Evolutionary conservation across 2,329 filamentous ascomycete genomes (phyloP).

Genomic region (Cladosporium sp.): DNA sequence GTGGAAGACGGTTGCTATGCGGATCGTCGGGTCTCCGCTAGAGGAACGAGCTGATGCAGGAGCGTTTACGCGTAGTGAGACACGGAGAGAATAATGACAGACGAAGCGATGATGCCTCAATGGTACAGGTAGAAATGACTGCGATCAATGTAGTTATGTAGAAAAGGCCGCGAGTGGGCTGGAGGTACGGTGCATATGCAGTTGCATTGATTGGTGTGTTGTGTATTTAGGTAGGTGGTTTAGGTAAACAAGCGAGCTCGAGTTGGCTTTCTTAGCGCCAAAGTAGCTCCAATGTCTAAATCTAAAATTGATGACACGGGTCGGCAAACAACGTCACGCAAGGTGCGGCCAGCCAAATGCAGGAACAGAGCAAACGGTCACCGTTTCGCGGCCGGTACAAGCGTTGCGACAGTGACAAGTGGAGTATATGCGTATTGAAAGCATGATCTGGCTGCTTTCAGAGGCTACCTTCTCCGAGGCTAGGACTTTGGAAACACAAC

Average conservation of each 20-base stretch:
- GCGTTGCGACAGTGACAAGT: constrained; percentile 13
- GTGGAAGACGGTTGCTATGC: constrained; percentile 9
- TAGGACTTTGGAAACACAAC: too few relatives aligned
- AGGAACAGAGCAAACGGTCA: constrained; percentile 6
- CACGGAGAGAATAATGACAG: background rate
- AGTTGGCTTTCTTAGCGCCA: background rate
- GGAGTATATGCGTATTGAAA: background rate
- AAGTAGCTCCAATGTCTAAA: background rate
- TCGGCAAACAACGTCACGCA: background rate
- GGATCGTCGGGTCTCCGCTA: constrained; percentile 2
- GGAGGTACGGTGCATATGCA: too few relatives aligned
- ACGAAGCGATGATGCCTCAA: background rate
- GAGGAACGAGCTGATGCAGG: constrained; percentile 3
- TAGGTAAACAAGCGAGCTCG: background rate
- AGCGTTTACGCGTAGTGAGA: constrained; percentile 2
- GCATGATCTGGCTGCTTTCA: background rate
- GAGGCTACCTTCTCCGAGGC: too few relatives aligned
- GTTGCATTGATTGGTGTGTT: constrained; percentile 1
- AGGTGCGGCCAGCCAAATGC: background rate
- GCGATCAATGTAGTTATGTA: too few relatives aligned
- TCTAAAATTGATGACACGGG: too few relatives aligned
- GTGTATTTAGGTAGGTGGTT: background rate
- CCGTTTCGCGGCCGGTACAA: constrained; percentile 3
- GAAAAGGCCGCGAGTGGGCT: background rate
- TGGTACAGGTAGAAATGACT: too few relatives aligned